Evolutionary conservation across 352 stramenopile species (phyloP).

Genomic region (Pythium graminicola): DNA sequence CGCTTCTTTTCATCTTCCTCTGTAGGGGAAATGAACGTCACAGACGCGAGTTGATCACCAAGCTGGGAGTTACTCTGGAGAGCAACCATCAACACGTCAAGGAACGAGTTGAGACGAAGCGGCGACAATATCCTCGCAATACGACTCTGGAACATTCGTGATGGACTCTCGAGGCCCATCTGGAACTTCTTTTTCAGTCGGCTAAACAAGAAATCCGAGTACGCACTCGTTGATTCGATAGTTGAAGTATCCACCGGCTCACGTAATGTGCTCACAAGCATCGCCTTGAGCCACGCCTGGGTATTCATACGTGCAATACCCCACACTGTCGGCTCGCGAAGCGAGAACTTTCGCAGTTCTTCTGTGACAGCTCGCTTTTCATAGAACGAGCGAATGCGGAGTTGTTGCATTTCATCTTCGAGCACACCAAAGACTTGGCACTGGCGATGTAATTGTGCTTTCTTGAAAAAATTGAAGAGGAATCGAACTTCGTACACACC

Average conservation of each 20-base stretch:
- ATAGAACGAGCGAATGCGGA: slow-evolving; percentile 49
- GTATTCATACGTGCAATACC: slow-evolving; percentile 40
- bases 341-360: slow-evolving; percentile 38
- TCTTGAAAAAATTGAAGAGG: slow-evolving; percentile 61
- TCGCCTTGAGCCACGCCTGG: slow-evolving; percentile 39
- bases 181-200: slow-evolving; percentile 35
- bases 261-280: slow-evolving; percentile 41
- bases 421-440: slow-evolving; percentile 52
- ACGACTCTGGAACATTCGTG: slow-evolving; percentile 31
- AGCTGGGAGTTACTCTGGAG: slow-evolving; percentile 38
- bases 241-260: slow-evolving; percentile 25
- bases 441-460: slow-evolving; percentile 45
- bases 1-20: slow-evolving; percentile 38
- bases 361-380: slow-evolving; percentile 40
- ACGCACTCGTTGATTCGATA: slow-evolving; percentile 37
- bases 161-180: slow-evolving; percentile 23
- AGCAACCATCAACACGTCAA: slow-evolving; percentile 34
- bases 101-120: slow-evolving; percentile 31
- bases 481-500: slow-evolving; percentile 60
- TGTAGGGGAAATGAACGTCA: slow-evolving; percentile 41
- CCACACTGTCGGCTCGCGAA: slow-evolving; percentile 30
- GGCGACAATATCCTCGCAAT: slow-evolving; percentile 36
- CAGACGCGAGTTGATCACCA: slow-evolving; percentile 34
- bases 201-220: slow-evolving; percentile 31
- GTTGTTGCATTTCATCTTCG: slow-evolving; percentile 57